Percentiles rank a stretch among this genome's conserved stretches.
phyloP scores from a whole-genome alignment of 176 grass and related monocot species.

The Avena sativa region DNA sequence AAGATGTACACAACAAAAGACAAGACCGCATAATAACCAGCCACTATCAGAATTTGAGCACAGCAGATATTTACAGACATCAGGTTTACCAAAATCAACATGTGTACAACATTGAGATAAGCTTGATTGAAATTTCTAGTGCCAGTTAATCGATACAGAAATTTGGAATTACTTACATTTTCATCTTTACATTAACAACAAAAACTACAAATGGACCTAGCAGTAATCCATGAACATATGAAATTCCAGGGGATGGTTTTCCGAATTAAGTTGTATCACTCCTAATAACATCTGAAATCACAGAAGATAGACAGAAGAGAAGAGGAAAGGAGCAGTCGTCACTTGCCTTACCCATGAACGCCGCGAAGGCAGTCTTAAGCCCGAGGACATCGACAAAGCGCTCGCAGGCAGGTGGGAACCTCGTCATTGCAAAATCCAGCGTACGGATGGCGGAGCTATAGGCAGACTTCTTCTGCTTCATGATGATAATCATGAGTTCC shows the following conservation, averaged over 20 bases:
- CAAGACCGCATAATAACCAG: background rate
- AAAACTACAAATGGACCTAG: background rate
- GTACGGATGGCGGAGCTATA: constrained; percentile 84
- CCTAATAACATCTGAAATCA: background rate
- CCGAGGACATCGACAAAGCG: constrained; percentile 89
- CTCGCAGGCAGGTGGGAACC: constrained; percentile 87
- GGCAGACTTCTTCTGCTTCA: constrained; percentile 94
- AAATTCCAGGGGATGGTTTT: background rate
- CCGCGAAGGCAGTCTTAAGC: constrained; percentile 89
- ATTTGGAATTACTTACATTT: constrained; percentile 1
- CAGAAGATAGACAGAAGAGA: background rate
- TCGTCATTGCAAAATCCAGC: constrained; percentile 94
- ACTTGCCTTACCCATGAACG: constrained; percentile 99
- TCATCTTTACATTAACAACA: background rate
- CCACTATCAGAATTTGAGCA: background rate
- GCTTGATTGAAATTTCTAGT: background rate
- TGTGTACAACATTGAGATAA: background rate
- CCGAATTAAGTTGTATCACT: background rate
- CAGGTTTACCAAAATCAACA: constrained; percentile 14
- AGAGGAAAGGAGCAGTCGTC: constrained; percentile 9
- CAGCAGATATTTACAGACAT: background rate
- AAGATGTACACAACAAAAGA: constrained; percentile 6
- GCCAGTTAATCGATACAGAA: background rate
- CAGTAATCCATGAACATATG: background rate
- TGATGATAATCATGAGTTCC: constrained; percentile 98